Percentiles rank a stretch among this genome's conserved stretches.
Evolutionary conservation across 1,284 basidiomycete species (phyloP).

Genomic region (Cutaneotrichosporon sp.): DNA sequence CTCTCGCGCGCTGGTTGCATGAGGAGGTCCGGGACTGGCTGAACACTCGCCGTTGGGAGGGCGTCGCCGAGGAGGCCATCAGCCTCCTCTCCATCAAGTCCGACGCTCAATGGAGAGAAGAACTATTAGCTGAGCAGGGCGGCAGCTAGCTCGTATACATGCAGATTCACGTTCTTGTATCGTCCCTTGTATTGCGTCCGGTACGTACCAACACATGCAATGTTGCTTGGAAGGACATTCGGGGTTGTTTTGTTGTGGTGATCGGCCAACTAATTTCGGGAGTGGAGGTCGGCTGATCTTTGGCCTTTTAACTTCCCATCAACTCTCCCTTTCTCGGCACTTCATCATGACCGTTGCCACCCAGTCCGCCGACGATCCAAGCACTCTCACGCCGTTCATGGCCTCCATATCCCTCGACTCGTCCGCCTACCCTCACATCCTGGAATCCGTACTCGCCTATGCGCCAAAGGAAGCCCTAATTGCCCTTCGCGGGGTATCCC

Average conservation of each 20-base stretch:
- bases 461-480: conserved; percentile 8
- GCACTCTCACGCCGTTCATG: background rate
- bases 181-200: background rate
- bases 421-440: conserved; percentile 19
- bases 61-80: background rate
- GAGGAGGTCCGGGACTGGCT: background rate
- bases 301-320: background rate
- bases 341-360: conserved; percentile 5
- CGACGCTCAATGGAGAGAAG: background rate
- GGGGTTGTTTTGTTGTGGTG: too few relatives aligned
- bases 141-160: background rate
- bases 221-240: background rate
- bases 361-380: background rate
- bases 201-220: background rate
- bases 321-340: background rate
- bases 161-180: background rate
- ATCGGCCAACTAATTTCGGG: background rate
- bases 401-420: background rate
- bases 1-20: background rate
- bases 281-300: background rate
- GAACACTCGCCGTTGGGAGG: background rate
- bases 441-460: conserved; percentile 13
- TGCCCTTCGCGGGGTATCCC: conserved; percentile 16
- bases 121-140: background rate
- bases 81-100: background rate